Percentiles rank a stretch among this genome's conserved stretches.
Evolutionary conservation across 2,329 filamentous ascomycete genomes (phyloP).

Genomic region (Didymella keratinophila): DNA sequence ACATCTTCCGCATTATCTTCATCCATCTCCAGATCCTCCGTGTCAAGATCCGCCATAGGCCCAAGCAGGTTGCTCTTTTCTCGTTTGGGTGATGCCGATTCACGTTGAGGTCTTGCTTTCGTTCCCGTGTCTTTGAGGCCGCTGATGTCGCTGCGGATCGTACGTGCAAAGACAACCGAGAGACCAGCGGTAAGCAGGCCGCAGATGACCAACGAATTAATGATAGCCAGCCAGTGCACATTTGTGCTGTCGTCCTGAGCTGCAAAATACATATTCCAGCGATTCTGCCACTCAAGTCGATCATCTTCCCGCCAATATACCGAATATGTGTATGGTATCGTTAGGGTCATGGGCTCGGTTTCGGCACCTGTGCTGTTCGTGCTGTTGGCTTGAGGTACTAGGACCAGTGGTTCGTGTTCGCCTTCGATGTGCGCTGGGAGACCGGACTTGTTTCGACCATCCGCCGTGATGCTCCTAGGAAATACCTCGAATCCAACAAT

Average conservation of each 20-base stretch:
- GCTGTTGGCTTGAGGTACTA: conserved; percentile 68
- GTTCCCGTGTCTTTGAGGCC: conserved; percentile 68
- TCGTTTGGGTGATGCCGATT: conserved; percentile 56
- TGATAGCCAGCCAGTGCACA: conserved; percentile 87
- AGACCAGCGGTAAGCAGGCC: conserved; percentile 80
- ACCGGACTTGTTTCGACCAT: conserved; percentile 67
- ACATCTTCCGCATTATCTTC: conserved; percentile 80
- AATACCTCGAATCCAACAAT: conserved; percentile 92
- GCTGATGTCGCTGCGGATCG: conserved; percentile 80
- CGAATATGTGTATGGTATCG: conserved; percentile 86
- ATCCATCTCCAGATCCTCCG: conserved; percentile 66
- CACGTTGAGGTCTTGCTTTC: conserved; percentile 45
- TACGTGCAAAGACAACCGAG: conserved; percentile 80
- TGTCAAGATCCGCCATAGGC: conserved; percentile 64
- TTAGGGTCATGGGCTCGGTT: conserved; percentile 70
- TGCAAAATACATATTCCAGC: conserved; percentile 90
- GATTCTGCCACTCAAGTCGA: conserved; percentile 79
- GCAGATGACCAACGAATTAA: conserved; percentile 86
- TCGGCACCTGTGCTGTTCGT: conserved; percentile 60
- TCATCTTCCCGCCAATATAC: conserved; percentile 88
- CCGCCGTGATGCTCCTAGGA: conserved; percentile 77
- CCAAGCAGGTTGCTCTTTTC: conserved; percentile 67
- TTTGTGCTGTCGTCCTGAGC: conserved; percentile 83
- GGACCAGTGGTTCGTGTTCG: conserved; percentile 70
- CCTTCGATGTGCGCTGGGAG: conserved; percentile 73